Evolutionary conservation across 257 asterid species (phyloP), one percentile per base, ranked within the genome.

Genomic region (Schizonepeta tenuifolia): DNA sequence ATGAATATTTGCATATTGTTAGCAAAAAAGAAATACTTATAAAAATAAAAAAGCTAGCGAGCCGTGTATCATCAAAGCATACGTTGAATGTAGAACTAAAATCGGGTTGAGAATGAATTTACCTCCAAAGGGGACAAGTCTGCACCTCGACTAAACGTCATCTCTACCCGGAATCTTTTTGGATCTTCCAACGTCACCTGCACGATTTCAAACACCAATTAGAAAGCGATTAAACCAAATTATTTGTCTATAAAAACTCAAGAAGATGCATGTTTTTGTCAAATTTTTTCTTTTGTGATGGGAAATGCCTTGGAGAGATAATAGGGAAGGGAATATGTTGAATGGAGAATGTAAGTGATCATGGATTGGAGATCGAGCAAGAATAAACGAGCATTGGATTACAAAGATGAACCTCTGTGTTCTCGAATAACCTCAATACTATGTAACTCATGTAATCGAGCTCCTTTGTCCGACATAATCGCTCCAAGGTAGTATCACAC

Each of bases 361-460:
- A n/a, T 15, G 10, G 9, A 14, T 9, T 11, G 5, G 18, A 55
- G 7, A 3, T 55, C 17, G 38, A 56, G 62, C 6, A 57, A 57
- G 21, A 26, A 55, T 4, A 33, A 18, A 55, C 33, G 18, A 24
- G 41, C 21, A 14, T 28, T 26, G 18, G 55, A 77, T 24, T 0
- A 67, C 15, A 46, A 71, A 71, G 56, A 83, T 89, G n/a, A 72
- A 92, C 98, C 96, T 87, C 98, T 1, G 85, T 88, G 85, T 90
- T 86, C 81, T 92, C 98, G 41, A 90, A 92, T 87, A 92, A 82
- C 79, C 98, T 86, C 83, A 95, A 50, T n/a, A 95, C 99, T 51
- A 95, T 88, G 79, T 95, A 79, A 79, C 98, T 95, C 98, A 92
- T 95, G 83, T 95, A 95, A 75, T 95, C 99, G 62, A 95, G 97